These are phyloP conservation scores for Debaryomyces hansenii DNA, from an alignment of 805 yeast species.

Conservation along the genomic window DNA sequence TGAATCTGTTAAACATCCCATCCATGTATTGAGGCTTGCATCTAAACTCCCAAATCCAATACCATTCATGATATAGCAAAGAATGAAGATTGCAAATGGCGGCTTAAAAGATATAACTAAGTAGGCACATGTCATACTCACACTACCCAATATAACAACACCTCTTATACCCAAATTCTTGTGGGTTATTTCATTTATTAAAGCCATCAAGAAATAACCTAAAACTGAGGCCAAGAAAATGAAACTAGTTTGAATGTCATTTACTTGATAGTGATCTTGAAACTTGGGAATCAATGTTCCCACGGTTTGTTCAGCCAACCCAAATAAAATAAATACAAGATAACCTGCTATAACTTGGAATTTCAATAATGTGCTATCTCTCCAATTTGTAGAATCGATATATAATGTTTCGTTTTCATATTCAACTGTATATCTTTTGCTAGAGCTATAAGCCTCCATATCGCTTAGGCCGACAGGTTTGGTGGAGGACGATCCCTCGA, in stretches of 20 bases:
- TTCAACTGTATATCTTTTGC: constrained; percentile 11
- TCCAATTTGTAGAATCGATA: constrained; percentile 42
- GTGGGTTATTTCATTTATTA: constrained; percentile 46
- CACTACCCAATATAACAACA: constrained; percentile 34
- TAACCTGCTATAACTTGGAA: constrained; percentile 44
- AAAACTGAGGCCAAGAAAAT: constrained; percentile 52
- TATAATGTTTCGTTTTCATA: constrained; percentile 26
- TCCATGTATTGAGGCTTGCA: constrained; percentile 54
- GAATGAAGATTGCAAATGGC: constrained; percentile 41
- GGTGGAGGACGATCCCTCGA: not conserved
- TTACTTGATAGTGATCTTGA: constrained; percentile 45
- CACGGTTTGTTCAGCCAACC: constrained; percentile 59
- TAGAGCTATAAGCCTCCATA: not conserved
- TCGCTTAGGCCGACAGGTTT: not conserved
- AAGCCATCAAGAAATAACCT: constrained; percentile 58
- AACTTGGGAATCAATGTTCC: constrained; percentile 60
- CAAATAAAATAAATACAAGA: constrained; percentile 45
- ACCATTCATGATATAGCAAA: constrained; percentile 46
- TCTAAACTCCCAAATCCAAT: constrained; percentile 59
- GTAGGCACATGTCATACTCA: constrained; percentile 38
- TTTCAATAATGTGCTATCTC: constrained; percentile 35
- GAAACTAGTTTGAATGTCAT: constrained; percentile 48
- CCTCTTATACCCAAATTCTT: constrained; percentile 49
- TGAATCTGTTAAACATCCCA: constrained; percentile 46
- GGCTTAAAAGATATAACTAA: constrained; percentile 38